Percentiles rank a stretch among this genome's conserved stretches.
These are phyloP conservation scores for Cercospora sp. DNA, from an alignment of 2,329 filamentous ascomycete species.

Conservation along the genomic window DNA sequence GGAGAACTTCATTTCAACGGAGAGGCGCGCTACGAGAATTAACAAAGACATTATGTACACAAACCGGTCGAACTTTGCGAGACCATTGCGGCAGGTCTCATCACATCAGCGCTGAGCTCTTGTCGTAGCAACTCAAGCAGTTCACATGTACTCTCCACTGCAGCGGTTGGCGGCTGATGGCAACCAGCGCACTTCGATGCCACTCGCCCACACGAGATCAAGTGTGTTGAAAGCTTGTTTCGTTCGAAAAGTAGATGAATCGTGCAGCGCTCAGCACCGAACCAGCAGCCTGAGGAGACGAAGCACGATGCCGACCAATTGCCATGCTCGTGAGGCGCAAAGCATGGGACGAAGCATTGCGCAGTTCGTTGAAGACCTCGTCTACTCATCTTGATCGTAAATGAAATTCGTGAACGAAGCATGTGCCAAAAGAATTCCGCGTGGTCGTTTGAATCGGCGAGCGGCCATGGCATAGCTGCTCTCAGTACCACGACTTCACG, in stretches of 20 bases:
- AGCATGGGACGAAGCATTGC: neutral
- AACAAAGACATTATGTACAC: constrained; percentile 36
- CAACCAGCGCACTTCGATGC: constrained; percentile 20
- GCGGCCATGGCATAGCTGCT: constrained; percentile 14
- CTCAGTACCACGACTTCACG: constrained; percentile 18
- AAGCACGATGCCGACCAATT: constrained; percentile 25
- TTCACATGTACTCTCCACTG: constrained; percentile 28
- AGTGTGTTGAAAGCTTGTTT: constrained; percentile 20
- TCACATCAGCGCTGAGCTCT: constrained; percentile 2
- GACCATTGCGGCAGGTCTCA: constrained; percentile 9
- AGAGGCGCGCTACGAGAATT: constrained; percentile 28
- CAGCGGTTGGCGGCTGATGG: constrained; percentile 12
- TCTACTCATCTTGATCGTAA: constrained; percentile 1
- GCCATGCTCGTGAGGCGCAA: constrained; percentile 9
- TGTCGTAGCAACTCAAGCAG: constrained; percentile 18
- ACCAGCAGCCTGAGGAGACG: constrained; percentile 28
- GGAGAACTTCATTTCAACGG: neutral
- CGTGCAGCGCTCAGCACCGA: constrained; percentile 28
- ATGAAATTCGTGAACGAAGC: constrained; percentile 19
- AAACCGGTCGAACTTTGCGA: neutral
- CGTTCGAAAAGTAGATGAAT: constrained; percentile 20
- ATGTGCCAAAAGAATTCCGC: constrained; percentile 13
- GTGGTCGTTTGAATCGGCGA: constrained; percentile 22
- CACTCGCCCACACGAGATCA: constrained; percentile 20
- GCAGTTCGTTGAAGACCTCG: constrained; percentile 2